Evolutionary conservation across 129 eudicot genomes (phyloP).

Genomic region (Escallonia rubra): DNA sequence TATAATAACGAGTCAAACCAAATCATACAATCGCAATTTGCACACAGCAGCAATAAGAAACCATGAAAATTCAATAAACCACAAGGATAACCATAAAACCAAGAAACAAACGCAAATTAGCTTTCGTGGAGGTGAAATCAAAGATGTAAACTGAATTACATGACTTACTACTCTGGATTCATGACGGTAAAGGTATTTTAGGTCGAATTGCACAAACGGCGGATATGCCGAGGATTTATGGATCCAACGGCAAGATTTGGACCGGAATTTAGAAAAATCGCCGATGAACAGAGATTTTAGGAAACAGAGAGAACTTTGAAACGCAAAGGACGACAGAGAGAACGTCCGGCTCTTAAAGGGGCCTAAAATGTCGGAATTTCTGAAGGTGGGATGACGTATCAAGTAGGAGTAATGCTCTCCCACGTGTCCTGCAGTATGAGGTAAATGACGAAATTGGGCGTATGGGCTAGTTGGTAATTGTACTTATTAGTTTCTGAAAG

Average conservation of each 20-base stretch:
- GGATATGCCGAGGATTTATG: neutral
- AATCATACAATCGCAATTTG: neutral
- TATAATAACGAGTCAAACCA: neutral
- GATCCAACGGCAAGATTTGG: neutral
- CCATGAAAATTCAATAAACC: neutral
- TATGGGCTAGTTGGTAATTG: too few relatives aligned
- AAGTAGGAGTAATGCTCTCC: conserved; percentile 11
- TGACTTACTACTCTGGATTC: conserved; percentile 64
- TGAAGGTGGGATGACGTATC: conserved; percentile 31
- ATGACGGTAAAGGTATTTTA: conserved; percentile 11
- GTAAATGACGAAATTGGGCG: neutral
- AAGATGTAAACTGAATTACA: conserved; percentile 5
- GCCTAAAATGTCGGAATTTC: conserved; percentile 22
- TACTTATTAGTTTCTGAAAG: too few relatives aligned
- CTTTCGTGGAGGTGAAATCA: neutral
- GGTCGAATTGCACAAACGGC: neutral
- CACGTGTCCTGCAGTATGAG: conserved; percentile 15
- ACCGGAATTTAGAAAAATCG: neutral
- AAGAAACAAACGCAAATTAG: neutral
- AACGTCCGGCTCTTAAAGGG: neutral
- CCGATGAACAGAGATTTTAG: neutral
- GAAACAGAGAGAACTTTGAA: conserved; percentile 5
- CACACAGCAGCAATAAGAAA: neutral
- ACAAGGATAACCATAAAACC: neutral
- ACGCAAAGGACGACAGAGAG: neutral